phyloP scores from a whole-genome alignment of 495 filamentous ascomycete genomes.

The Symbiotaphrina buchneri region DNA sequence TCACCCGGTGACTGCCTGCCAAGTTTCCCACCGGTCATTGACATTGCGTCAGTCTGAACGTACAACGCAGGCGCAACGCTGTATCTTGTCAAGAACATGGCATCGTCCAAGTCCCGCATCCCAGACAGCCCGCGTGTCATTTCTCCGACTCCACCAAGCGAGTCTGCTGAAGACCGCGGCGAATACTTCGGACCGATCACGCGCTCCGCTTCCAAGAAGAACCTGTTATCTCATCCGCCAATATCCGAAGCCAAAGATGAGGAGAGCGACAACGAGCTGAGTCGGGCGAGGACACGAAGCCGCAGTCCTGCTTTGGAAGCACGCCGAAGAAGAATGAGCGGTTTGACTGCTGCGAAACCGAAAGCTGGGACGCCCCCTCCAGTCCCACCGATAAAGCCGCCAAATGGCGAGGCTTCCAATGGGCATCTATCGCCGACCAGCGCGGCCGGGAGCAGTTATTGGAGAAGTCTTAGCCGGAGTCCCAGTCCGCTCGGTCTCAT shows the following conservation, averaged over 20 bases:
- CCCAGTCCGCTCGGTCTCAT: constrained; percentile 87
- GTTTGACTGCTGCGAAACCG: constrained; percentile 1
- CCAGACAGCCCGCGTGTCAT: constrained; percentile 19
- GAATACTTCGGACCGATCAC: constrained; percentile 16
- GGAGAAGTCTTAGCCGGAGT: constrained; percentile 65
- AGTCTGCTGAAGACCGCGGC: constrained; percentile 8
- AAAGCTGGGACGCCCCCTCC: too few species aligned
- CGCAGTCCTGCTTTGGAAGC: constrained; percentile 2
- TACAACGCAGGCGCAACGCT: too few species aligned
- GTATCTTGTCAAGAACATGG: too few species aligned
- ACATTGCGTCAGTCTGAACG: too few species aligned
- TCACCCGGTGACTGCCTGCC: too few species aligned
- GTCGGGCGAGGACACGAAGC: constrained; percentile 4
- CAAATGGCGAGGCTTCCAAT: constrained; percentile 16
- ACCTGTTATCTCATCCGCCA: constrained; percentile 9
- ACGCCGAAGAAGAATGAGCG: constrained; percentile 2
- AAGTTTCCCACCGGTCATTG: too few species aligned
- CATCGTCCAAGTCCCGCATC: too few species aligned
- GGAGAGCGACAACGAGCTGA: constrained; percentile 1
- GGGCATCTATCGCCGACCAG: constrained; percentile 48
- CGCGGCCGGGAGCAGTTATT: constrained; percentile 30
- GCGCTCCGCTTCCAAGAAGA: constrained; percentile 9
- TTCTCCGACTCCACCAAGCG: constrained; percentile 18
- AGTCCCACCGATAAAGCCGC: not conserved
- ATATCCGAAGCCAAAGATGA: constrained; percentile 1